Evolutionary conservation across 129 eudicot species (phyloP), one percentile per base, ranked within the genome.

Genomic region (Centella asiatica): DNA sequence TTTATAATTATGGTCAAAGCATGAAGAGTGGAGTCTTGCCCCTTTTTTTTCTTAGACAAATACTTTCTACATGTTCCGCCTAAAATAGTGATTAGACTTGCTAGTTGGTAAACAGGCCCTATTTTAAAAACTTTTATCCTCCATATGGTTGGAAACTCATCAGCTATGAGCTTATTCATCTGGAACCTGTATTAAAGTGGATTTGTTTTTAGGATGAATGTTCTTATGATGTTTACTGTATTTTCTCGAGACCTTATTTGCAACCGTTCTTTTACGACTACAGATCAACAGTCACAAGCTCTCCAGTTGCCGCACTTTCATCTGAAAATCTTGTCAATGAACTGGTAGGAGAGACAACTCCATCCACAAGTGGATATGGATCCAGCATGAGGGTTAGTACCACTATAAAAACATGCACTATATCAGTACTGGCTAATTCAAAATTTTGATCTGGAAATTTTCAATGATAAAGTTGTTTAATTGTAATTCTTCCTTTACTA

Each of bases 311-410:
- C n/a, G 66, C 70, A 4, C 49, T 71, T 11, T 81, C 95, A 46
- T 68, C 82, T 1, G 87, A 80, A 33, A 77, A 77, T 63, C 79
- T 74, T 40, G 62, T 72, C 45, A 79, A 62, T 29, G 94, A 78
- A 57, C 48, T 81, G 46, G 54, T 62, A 57, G 76, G 70, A 68
- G 84, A 77, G 59, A 63, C 86, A 37, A 76, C 95, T 39, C 85
- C 95, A 72, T 85, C 90, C 44, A 72, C 81, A 28, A 85, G 90
- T 66, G 89, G 71, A 49, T 76, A 69, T 57, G 84, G 79, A 53
- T 70, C 90, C 44, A 79, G 87, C 75, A 68, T 73, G 58, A 89
- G 81, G 85, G 97, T 88, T 33, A 69, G 80, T 78, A 28, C 33
- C 24, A 17, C 3, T 49, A 5, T 61, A 19, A 20, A 32, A 26